Evolutionary conservation across 345 rosid species (phyloP).

Genomic region (Schrenkiella parvula): DNA sequence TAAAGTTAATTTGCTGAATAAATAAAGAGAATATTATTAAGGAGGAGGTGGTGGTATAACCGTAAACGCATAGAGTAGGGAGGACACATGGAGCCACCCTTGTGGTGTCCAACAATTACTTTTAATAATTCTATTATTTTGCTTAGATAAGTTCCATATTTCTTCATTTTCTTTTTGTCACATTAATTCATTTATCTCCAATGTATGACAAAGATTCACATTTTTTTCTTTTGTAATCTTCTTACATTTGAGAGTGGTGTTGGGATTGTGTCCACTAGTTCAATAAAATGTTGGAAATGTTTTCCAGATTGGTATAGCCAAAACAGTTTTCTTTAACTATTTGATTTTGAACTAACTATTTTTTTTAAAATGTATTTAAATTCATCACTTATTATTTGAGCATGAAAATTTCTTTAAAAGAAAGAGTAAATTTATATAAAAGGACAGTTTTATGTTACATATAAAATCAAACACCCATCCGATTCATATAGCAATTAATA

Average conservation of each 20-base stretch:
- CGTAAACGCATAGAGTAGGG: not conserved
- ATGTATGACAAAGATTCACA: not conserved
- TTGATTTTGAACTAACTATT: not conserved
- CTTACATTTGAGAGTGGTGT: not conserved
- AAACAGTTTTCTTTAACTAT: not conserved
- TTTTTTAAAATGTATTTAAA: too few species aligned
- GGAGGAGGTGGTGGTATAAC: not conserved
- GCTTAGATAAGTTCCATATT: not conserved
- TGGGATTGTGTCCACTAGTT: not conserved
- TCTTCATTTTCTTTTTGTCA: not conserved
- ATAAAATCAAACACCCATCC: too few species aligned
- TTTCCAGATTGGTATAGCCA: too few species aligned
- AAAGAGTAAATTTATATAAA: too few species aligned
- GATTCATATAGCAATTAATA: too few species aligned
- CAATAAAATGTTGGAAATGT: not conserved
- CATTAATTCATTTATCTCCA: not conserved
- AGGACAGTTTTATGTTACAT: too few species aligned
- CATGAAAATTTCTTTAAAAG: too few species aligned
- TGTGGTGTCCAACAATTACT: conserved; percentile 4
- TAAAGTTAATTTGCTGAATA: too few species aligned
- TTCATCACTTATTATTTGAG: too few species aligned
- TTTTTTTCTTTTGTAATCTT: not conserved
- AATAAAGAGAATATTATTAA: not conserved
- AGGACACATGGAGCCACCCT: conserved; percentile 4
- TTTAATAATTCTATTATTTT: not conserved